These are phyloP conservation scores for Chlorella sp. DNA, from an alignment of 139 green algal species.

Conservation along the genomic window DNA sequence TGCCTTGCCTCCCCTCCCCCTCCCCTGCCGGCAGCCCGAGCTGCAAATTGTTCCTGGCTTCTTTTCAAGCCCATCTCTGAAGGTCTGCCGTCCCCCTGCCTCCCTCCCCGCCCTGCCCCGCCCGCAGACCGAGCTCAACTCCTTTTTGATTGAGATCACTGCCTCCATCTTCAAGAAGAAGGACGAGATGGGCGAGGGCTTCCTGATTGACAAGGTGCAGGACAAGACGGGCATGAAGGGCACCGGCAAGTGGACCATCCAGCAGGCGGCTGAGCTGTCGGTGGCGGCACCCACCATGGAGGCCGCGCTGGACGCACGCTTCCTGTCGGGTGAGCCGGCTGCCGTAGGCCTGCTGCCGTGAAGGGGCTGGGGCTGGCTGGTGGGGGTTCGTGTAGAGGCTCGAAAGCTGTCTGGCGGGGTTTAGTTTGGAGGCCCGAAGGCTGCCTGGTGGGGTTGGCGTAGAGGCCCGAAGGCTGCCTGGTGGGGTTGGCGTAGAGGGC, in stretches of 20 bases:
- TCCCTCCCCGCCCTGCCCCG: not conserved
- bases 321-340: constrained; percentile 68
- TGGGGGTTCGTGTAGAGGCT: too few species aligned
- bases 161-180: constrained; percentile 89
- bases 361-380: too few species aligned
- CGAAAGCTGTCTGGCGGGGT: too few species aligned
- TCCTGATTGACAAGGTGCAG: constrained; percentile 96
- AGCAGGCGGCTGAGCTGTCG: constrained; percentile 96
- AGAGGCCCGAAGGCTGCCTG: too few species aligned
- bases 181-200: constrained; percentile 78
- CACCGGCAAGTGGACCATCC: constrained; percentile 98
- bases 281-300: constrained; percentile 96
- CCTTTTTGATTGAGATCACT: constrained; percentile 98
- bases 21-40: too few species aligned
- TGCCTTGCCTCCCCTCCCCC: too few species aligned
- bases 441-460: too few species aligned
- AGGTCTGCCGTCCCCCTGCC: too few species aligned
- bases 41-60: too few species aligned
- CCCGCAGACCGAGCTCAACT: constrained; percentile 75
- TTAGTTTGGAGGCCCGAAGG: too few species aligned
- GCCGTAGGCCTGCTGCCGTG: not conserved
- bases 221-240: constrained; percentile 98
- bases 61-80: too few species aligned
- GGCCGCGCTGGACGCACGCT: constrained; percentile 91
- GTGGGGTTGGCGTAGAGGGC: too few species aligned